Evolutionary conservation across 768 basidiomycete species (phyloP).

Genomic region (Dendrothele bispora): DNA sequence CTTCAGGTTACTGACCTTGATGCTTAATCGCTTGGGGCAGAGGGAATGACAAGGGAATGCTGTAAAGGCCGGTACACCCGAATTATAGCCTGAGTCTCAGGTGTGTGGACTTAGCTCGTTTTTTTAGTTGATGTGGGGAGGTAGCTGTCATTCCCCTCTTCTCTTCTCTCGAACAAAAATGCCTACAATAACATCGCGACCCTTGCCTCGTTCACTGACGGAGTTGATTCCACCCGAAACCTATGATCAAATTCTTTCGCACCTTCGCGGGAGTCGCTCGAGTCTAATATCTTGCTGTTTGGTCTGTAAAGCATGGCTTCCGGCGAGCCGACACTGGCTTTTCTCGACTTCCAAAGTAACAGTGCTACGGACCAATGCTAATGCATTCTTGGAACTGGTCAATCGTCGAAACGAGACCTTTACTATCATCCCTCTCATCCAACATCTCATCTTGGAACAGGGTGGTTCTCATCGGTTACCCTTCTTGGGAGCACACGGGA

Average conservation of each 20-base stretch:
- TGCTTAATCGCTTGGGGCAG: too few species aligned
- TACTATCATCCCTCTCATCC: slow-evolving; percentile 4
- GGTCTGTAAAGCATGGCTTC: slow-evolving; percentile 2
- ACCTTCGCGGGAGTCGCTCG: neutral
- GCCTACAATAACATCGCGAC: too few species aligned
- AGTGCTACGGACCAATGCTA: neutral
- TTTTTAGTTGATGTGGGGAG: too few species aligned
- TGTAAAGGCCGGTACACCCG: too few species aligned
- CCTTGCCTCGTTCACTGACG: neutral
- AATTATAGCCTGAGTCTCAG: too few species aligned
- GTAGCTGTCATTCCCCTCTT: too few species aligned
- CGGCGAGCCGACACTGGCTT: slow-evolving; percentile 1
- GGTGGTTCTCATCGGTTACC: slow-evolving; percentile 4
- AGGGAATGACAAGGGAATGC: too few species aligned
- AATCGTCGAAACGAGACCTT: neutral
- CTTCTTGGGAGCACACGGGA: neutral
- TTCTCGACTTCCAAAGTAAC: neutral
- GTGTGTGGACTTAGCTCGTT: too few species aligned
- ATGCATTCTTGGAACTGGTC: neutral
- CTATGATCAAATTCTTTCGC: slow-evolving; percentile 4
- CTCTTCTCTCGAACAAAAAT: too few species aligned
- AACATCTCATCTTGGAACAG: neutral
- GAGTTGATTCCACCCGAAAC: slow-evolving; percentile 3
- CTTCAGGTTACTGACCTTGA: too few species aligned
- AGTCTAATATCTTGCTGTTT: slow-evolving; percentile 2